A percentile compares a stretch with the other conserved stretches of the same genome.
Evolutionary conservation across 2,329 filamentous ascomycete species (phyloP).

Genomic region (Simplicillium aogashimaense): DNA sequence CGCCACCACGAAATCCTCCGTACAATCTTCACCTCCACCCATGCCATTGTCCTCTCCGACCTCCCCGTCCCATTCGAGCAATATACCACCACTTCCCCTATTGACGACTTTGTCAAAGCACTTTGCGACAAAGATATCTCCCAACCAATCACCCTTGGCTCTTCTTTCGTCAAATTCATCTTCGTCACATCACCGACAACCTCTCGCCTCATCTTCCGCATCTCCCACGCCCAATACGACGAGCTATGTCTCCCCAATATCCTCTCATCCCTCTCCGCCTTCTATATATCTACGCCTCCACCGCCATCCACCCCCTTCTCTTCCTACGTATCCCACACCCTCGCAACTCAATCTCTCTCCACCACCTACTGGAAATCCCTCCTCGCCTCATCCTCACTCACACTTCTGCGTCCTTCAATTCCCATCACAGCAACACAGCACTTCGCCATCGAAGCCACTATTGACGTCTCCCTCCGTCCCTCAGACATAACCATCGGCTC

Average conservation of each 20-base stretch:
- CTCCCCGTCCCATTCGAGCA: slow-evolving; percentile 42
- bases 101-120: slow-evolving; percentile 41
- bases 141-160: slow-evolving; percentile 45
- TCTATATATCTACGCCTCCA: slow-evolving; percentile 21
- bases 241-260: slow-evolving; percentile 56
- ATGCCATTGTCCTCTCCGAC: slow-evolving; percentile 48
- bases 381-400: slow-evolving; percentile 44
- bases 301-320: slow-evolving; percentile 29
- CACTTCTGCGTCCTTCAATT: slow-evolving; percentile 25
- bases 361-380: slow-evolving; percentile 52
- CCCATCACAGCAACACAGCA: slow-evolving; percentile 26
- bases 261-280: slow-evolving; percentile 46
- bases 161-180: slow-evolving; percentile 51
- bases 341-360: slow-evolving; percentile 34
- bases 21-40: slow-evolving; percentile 52
- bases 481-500: slow-evolving; percentile 52
- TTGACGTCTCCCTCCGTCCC: slow-evolving; percentile 36
- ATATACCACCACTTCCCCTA: slow-evolving; percentile 34
- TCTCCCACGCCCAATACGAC: slow-evolving; percentile 62
- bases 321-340: slow-evolving; percentile 31
- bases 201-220: slow-evolving; percentile 44
- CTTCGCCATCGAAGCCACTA: slow-evolving; percentile 28
- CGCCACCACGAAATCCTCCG: slow-evolving; percentile 53
- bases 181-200: slow-evolving; percentile 26
- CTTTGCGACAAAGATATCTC: slow-evolving; percentile 46